Conservation (phyloP, 1,284 basidiomycete species). For the Volvariella surrecta region DNA sequence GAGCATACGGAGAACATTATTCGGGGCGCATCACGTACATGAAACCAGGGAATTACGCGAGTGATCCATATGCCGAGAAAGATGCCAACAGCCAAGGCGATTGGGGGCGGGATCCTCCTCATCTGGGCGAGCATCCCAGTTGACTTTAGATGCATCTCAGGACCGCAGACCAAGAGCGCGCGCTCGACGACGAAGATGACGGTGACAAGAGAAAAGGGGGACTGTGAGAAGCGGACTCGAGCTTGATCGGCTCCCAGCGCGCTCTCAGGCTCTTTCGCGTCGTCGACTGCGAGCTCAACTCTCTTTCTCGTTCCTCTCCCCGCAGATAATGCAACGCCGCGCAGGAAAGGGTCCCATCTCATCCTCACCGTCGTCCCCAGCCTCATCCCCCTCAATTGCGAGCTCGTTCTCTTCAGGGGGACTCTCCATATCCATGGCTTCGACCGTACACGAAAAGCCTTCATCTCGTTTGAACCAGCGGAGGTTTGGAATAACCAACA, state of each 20-base stretch:
- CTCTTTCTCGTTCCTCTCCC: background rate
- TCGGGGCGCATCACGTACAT: slow-evolving; percentile 18
- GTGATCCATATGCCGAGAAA: slow-evolving; percentile 59
- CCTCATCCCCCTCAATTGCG: slow-evolving; percentile 51
- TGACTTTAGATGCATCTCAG: slow-evolving; percentile 9
- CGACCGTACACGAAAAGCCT: slow-evolving; percentile 32
- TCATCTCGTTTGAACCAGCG: slow-evolving; percentile 45
- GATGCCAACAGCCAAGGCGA: slow-evolving; percentile 57
- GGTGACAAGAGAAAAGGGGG: background rate
- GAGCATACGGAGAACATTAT: background rate
- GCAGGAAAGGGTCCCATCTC: slow-evolving; percentile 1
- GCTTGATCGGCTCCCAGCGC: background rate
- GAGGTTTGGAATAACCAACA: slow-evolving; percentile 52
- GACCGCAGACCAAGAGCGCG: background rate
- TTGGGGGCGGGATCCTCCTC: slow-evolving; percentile 36
- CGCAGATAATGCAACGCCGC: background rate
- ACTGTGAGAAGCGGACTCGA: slow-evolving; percentile 5
- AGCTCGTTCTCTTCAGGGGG: slow-evolving; percentile 36
- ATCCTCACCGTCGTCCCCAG: slow-evolving; percentile 9
- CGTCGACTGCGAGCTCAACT: background rate
- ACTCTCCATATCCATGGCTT: slow-evolving; percentile 34
- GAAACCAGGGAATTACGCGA: slow-evolving; percentile 41
- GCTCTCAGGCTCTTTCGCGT: background rate
- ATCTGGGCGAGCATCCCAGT: slow-evolving; percentile 14
- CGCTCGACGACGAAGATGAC: slow-evolving; percentile 1